Conservation (phyloP, 2,329 filamentous ascomycete species). For the Fusarium graminum region DNA sequence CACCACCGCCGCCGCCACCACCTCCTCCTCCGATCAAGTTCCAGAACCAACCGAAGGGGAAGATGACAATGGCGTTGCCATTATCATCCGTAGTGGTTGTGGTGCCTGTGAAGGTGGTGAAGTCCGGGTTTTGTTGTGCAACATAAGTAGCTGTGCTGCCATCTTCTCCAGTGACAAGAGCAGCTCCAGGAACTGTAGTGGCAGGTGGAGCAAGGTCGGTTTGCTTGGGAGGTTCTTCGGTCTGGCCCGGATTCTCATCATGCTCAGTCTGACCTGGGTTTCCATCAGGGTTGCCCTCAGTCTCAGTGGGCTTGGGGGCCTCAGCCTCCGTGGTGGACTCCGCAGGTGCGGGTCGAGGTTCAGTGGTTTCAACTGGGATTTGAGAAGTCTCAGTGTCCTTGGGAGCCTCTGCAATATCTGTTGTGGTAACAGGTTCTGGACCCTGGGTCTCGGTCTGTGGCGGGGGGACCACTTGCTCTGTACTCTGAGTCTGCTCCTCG, state of each 20-base stretch:
- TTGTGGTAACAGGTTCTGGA: not conserved
- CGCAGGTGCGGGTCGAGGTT: not conserved
- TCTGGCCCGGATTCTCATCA: not conserved
- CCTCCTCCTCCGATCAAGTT: not conserved
- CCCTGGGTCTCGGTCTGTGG: not conserved
- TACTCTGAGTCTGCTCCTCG: not conserved
- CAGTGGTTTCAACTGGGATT: not conserved
- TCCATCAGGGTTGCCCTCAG: not conserved
- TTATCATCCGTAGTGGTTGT: constrained; percentile 3
- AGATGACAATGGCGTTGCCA: not conserved
- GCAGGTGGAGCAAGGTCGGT: not conserved
- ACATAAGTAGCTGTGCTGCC: constrained; percentile 8
- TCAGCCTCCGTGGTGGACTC: constrained; percentile 1
- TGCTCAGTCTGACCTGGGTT: not conserved
- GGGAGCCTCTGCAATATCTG: not conserved
- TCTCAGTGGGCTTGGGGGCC: not conserved
- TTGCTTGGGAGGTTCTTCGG: not conserved
- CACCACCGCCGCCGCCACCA: not conserved
- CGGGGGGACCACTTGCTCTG: not conserved
- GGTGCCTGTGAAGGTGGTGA: not conserved
- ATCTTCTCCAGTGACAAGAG: constrained; percentile 1
- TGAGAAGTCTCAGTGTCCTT: not conserved
- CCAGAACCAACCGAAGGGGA: constrained; percentile 11
- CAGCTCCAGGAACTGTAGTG: not conserved
- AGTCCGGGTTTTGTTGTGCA: constrained; percentile 7